Evolutionary conservation across 139 green algal genomes (phyloP).

Genomic region (Prasinococcaceae sp.): DNA sequence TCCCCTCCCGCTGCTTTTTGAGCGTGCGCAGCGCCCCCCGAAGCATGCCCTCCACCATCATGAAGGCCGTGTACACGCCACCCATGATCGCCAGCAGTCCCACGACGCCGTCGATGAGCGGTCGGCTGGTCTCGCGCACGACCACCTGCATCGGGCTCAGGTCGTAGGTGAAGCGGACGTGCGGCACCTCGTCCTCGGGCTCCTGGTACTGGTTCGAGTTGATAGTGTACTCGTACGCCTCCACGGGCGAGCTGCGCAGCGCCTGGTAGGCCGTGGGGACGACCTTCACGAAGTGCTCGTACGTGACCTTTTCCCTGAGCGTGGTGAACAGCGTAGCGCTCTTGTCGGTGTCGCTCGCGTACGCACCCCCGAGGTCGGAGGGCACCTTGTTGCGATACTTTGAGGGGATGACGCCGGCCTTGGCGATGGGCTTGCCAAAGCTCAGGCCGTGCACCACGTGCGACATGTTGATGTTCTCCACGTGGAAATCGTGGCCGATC

Average conservation of each 20-base stretch:
- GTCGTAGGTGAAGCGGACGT: conserved; percentile 9
- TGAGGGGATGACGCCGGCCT: not conserved
- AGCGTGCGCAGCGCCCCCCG: not conserved
- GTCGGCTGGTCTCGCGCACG: not conserved
- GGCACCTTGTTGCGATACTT: not conserved
- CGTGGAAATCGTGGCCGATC: conserved; percentile 5
- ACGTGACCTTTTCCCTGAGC: not conserved
- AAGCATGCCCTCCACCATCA: not conserved
- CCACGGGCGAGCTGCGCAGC: not conserved
- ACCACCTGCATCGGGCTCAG: conserved; percentile 7
- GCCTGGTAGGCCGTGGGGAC: not conserved
- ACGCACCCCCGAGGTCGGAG: not conserved
- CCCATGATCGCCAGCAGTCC: conserved; percentile 5
- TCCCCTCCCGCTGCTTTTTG: conserved; percentile 1
- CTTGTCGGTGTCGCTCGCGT: not conserved
- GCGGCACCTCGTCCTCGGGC: not conserved
- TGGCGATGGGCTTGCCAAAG: conserved; percentile 12
- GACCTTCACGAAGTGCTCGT: conserved; percentile 15
- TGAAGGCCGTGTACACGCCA: conserved; percentile 6
- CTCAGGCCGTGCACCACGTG: conserved; percentile 14
- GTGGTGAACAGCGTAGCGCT: not conserved
- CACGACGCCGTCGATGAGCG: conserved; percentile 3
- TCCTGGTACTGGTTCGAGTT: conserved; percentile 3
- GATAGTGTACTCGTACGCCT: conserved; percentile 14
- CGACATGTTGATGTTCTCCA: conserved; percentile 17